A percentile compares a stretch with the other conserved stretches of the same genome.
Conservation (phyloP, 179 eudicot genomes). For the Gypsophila paniculata region DNA sequence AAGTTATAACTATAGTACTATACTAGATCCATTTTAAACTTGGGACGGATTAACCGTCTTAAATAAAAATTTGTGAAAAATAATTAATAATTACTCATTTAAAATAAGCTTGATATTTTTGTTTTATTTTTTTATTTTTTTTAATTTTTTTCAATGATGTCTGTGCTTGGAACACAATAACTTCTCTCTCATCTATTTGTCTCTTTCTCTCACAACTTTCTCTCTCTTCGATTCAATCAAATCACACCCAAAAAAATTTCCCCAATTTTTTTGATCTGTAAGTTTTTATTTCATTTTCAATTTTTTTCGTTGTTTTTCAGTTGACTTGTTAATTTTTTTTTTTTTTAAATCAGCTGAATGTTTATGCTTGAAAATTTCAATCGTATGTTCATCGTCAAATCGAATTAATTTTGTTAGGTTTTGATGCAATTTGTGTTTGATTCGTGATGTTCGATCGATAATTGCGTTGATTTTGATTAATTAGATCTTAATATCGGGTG, state of each 20-base stretch:
- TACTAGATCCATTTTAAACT: too few species aligned
- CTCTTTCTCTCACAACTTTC: constrained; percentile 11
- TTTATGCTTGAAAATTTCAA: background rate
- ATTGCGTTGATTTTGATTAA: background rate
- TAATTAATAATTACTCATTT: background rate
- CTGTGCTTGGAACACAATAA: constrained; percentile 22
- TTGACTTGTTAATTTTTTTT: constrained; percentile 17
- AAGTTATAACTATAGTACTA: too few species aligned
- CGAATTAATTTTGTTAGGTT: constrained; percentile 6
- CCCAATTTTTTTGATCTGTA: constrained; percentile 30
- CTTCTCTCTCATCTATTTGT: constrained; percentile 18
- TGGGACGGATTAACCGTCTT: too few species aligned
- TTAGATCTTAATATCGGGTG: constrained; percentile 15
- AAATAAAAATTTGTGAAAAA: too few species aligned
- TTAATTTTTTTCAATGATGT: background rate
- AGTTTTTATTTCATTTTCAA: constrained; percentile 17
- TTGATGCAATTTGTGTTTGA: background rate
- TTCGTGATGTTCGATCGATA: constrained; percentile 2
- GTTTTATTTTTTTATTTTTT: too few species aligned
- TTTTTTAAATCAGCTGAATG: constrained; percentile 3
- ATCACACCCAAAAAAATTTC: background rate
- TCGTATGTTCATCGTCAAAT: background rate
- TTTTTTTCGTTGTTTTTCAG: constrained; percentile 8
- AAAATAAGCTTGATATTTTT: background rate
- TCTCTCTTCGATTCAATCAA: constrained; percentile 17